Conservation (phyloP, 352 stramenopile genomes). For the Globisporangium emineosum region DNA sequence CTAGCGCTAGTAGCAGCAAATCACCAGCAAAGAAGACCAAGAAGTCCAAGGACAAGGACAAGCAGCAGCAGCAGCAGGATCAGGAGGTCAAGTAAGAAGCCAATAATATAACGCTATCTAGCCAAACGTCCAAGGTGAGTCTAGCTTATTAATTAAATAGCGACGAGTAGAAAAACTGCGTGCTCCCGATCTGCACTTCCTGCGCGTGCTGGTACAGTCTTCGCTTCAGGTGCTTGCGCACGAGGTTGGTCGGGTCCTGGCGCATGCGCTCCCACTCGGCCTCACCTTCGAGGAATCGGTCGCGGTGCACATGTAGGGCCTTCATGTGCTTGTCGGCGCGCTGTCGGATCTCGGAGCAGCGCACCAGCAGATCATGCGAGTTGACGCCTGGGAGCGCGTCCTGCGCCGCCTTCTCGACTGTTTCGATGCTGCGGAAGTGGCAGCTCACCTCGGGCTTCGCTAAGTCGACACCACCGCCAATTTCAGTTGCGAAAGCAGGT, state of each 20-base stretch:
- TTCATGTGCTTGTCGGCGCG: slow-evolving; percentile 42
- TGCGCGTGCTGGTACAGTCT: slow-evolving; percentile 50
- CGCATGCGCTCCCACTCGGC: slow-evolving; percentile 61
- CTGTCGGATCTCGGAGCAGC: slow-evolving; percentile 61
- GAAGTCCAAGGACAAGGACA: slow-evolving; percentile 6
- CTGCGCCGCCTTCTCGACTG: slow-evolving; percentile 46
- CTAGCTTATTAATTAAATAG: slow-evolving; percentile 34
- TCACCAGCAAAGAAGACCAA: slow-evolving; percentile 1
- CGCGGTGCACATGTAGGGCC: slow-evolving; percentile 37
- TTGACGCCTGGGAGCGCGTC: slow-evolving; percentile 51
- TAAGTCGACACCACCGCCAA: background rate
- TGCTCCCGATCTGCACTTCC: slow-evolving; percentile 60
- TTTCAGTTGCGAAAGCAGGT: background rate
- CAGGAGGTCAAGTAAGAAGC: slow-evolving; percentile 9
- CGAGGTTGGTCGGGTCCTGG: slow-evolving; percentile 64
- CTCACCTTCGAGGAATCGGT: slow-evolving; percentile 57
- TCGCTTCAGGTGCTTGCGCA: slow-evolving; percentile 49
- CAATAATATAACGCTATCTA: background rate
- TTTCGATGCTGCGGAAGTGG: slow-evolving; percentile 56
- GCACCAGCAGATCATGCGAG: slow-evolving; percentile 72
- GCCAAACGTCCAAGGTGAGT: background rate
- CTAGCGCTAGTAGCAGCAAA: background rate
- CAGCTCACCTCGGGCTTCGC: background rate
- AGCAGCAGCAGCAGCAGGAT: slow-evolving; percentile 1
- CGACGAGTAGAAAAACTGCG: slow-evolving; percentile 64